Evolutionary conservation across 257 asterid species (phyloP).

Genomic region (Nicotiana obtusifolia): DNA sequence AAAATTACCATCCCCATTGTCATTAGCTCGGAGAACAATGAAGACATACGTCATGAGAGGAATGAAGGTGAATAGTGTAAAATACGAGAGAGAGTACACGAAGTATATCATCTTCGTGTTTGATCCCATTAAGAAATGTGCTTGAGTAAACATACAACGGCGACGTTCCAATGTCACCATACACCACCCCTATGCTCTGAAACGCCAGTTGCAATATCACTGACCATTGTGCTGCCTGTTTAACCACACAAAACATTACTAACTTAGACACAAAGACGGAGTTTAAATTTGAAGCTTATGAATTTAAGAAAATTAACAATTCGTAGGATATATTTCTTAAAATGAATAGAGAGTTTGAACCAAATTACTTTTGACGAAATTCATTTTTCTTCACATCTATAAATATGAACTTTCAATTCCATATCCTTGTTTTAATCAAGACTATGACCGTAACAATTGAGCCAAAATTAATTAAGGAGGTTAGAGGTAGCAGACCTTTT

Average conservation of each 20-base stretch:
- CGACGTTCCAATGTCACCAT: conserved; percentile 33
- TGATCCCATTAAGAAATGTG: background rate
- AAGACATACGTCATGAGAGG: conserved; percentile 29
- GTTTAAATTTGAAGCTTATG: too few species aligned
- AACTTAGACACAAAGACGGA: too few species aligned
- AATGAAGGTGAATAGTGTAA: conserved; percentile 24
- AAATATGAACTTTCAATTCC: too few species aligned
- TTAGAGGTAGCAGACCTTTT: background rate
- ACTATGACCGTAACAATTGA: too few species aligned
- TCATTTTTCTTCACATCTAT: too few species aligned
- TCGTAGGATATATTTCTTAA: too few species aligned
- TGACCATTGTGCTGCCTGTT: background rate
- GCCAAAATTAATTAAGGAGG: background rate
- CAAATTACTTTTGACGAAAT: too few species aligned
- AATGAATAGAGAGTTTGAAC: too few species aligned
- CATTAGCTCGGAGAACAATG: conserved; percentile 31
- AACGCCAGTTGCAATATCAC: conserved; percentile 23
- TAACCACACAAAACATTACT: background rate
- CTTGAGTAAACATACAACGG: conserved; percentile 1
- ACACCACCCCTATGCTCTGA: conserved; percentile 31
- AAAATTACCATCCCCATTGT: conserved; percentile 27
- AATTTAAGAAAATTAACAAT: too few species aligned
- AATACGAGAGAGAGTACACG: conserved; percentile 24
- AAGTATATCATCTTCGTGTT: conserved; percentile 22
- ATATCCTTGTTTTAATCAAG: too few species aligned